Conservation (phyloP, 1,284 basidiomycete species). For the Cutaneotrichosporon sp. region DNA sequence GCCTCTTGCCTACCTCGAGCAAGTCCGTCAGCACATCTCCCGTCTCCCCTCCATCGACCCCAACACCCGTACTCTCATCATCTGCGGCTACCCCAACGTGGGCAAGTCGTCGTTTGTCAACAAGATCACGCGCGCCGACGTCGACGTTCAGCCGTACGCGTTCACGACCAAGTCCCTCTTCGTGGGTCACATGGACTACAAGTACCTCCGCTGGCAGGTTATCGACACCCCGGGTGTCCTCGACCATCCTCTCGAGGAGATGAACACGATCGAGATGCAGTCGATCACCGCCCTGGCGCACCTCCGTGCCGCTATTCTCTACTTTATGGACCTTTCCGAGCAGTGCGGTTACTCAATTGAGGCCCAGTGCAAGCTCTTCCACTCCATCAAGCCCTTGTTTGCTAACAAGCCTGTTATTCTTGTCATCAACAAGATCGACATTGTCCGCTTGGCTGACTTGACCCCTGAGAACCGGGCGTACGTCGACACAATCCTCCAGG, state of each 20-base stretch:
- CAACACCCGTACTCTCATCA: conserved; percentile 89
- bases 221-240: conserved; percentile 92
- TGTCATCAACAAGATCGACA: conserved; percentile 94
- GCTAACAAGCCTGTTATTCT: conserved; percentile 83
- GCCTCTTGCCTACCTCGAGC: conserved; percentile 90
- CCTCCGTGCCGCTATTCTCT: conserved; percentile 81
- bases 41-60: conserved; percentile 91
- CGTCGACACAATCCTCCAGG: conserved; percentile 76
- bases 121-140: conserved; percentile 94
- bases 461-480: conserved; percentile 65
- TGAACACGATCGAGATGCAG: conserved; percentile 99
- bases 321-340: conserved; percentile 95
- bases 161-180: conserved; percentile 97
- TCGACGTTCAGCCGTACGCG: conserved; percentile 95
- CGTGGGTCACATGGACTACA: conserved; percentile 94
- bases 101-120: conserved; percentile 97
- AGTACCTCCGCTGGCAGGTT: conserved; percentile 95
- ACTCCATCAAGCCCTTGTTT: conserved; percentile 95
- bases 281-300: conserved; percentile 94
- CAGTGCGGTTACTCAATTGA: conserved; percentile 94
- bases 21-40: conserved; percentile 94
- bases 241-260: conserved; percentile 84
- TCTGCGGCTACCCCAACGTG: conserved; percentile 96
- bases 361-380: conserved; percentile 93
- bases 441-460: conserved; percentile 76